Evolutionary conservation across 1,284 basidiomycete genomes (phyloP).

Genomic region (Cryptococcus sp.): DNA sequence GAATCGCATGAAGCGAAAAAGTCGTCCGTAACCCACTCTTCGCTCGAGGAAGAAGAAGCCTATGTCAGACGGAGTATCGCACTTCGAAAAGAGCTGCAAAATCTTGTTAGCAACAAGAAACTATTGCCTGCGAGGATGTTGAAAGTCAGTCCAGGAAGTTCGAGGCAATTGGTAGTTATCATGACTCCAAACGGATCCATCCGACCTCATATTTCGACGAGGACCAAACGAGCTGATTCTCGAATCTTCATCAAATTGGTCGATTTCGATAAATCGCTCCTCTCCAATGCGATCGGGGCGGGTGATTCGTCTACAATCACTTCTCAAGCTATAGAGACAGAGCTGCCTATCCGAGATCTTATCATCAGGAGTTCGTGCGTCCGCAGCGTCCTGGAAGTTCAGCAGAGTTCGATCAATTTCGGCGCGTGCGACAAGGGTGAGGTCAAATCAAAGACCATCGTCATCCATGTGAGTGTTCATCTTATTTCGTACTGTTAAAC

Average conservation of each 20-base stretch:
- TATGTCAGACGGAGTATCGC: constrained; percentile 55
- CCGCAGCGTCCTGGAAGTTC: constrained; percentile 55
- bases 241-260: constrained; percentile 55
- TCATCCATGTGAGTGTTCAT: constrained; percentile 48
- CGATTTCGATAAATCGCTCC: constrained; percentile 52
- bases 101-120: constrained; percentile 47
- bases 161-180: constrained; percentile 54
- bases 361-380: constrained; percentile 55
- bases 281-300: constrained; percentile 13
- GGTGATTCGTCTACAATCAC: constrained; percentile 7
- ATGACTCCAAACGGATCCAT: constrained; percentile 56
- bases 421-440: constrained; percentile 58
- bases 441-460: constrained; percentile 55
- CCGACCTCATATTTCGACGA: constrained; percentile 54
- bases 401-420: constrained; percentile 59
- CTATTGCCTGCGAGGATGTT: constrained; percentile 52
- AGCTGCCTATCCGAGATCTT: constrained; percentile 57
- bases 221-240: constrained; percentile 56
- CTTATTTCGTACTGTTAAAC: neutral
- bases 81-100: constrained; percentile 53
- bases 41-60: constrained; percentile 55
- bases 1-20: constrained; percentile 53
- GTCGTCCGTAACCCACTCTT: constrained; percentile 47
- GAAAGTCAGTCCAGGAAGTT: constrained; percentile 43
- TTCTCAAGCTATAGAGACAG: constrained; percentile 28